These are phyloP conservation scores for Passalora sequoiae DNA, from an alignment of 2,329 filamentous ascomycete genomes.

Conservation along the genomic window DNA sequence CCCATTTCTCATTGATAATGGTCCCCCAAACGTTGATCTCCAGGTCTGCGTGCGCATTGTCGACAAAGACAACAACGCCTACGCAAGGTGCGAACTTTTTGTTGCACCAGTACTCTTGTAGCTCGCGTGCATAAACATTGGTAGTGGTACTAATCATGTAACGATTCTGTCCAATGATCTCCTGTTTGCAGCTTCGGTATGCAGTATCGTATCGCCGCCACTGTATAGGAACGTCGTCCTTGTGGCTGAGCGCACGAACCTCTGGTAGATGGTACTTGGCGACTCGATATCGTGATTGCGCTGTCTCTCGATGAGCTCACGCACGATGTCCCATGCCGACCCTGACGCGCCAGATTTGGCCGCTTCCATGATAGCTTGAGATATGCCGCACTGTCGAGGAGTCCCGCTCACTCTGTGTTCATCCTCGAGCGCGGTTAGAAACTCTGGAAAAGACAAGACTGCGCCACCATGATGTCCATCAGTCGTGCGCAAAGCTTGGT, in stretches of 20 bases:
- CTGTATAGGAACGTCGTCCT: too few species aligned
- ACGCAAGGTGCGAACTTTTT: background rate
- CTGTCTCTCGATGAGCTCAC: too few species aligned
- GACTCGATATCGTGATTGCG: too few species aligned
- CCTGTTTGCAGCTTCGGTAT: slow-evolving; percentile 12
- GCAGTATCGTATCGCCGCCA: slow-evolving; percentile 9
- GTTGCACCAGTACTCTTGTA: background rate
- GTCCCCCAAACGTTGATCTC: slow-evolving; percentile 18
- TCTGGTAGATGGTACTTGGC: too few species aligned
- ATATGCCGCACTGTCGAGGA: slow-evolving; percentile 3
- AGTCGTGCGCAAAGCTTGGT: background rate
- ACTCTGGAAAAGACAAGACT: slow-evolving; percentile 4
- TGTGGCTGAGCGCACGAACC: too few species aligned
- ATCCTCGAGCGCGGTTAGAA: slow-evolving; percentile 11
- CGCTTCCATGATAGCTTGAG: slow-evolving; percentile 2
- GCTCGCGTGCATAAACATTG: slow-evolving; percentile 7
- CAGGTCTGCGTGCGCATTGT: slow-evolving; percentile 16
- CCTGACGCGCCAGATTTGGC: background rate
- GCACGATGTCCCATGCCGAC: background rate
- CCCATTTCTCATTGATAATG: slow-evolving; percentile 13
- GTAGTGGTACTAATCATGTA: slow-evolving; percentile 17
- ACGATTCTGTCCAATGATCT: slow-evolving; percentile 12
- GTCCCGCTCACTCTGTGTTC: background rate
- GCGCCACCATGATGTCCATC: slow-evolving; percentile 1
- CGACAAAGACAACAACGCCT: slow-evolving; percentile 15